Conservation (phyloP, 345 rosid species). For the Rhodomyrtus tomentosa region DNA sequence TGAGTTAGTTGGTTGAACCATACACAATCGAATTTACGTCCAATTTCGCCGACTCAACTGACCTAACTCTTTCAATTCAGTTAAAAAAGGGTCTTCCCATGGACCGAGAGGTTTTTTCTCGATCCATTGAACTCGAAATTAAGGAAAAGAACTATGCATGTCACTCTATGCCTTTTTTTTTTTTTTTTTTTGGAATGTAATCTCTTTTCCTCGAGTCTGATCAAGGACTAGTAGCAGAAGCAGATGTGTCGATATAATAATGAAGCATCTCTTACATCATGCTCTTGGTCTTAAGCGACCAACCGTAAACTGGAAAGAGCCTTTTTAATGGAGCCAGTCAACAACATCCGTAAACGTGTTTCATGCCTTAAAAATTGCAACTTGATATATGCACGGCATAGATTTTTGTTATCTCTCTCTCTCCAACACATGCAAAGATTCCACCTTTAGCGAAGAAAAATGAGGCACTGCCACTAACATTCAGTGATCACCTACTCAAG, state of each 20-base stretch:
- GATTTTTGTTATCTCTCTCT: background rate
- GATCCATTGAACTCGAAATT: background rate
- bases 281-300: background rate
- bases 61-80: background rate
- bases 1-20: background rate
- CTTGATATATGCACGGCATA: background rate
- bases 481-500: background rate
- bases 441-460: background rate
- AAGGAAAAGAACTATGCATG: too few relatives aligned
- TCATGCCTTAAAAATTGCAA: background rate
- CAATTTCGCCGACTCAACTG: background rate
- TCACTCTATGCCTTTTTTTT: too few relatives aligned
- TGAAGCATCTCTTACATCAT: background rate
- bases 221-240: background rate
- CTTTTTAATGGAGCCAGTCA: background rate
- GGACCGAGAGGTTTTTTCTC: background rate
- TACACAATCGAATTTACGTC: background rate
- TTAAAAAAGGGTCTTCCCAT: background rate
- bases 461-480: background rate
- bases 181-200: too few relatives aligned
- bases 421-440: background rate
- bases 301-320: background rate
- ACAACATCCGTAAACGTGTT: background rate
- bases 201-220: too few relatives aligned
- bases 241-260: background rate